Percentiles rank a stretch among this genome's conserved stretches.
Conservation (phyloP, 83 land plant genomes). For the Picea engelmannii region DNA sequence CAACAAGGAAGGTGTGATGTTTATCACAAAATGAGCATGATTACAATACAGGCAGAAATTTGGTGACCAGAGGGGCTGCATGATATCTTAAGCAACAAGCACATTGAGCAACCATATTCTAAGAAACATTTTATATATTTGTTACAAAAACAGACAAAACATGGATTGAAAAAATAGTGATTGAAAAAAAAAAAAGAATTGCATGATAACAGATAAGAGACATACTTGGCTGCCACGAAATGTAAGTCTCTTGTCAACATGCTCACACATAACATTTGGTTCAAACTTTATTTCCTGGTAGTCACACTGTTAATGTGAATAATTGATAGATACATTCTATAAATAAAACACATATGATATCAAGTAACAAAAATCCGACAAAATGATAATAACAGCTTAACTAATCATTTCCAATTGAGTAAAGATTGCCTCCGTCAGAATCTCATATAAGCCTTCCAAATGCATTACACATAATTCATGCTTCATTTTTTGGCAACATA, state of each 20-base stretch:
- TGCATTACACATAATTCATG: background rate
- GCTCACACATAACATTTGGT: slow-evolving; percentile 98
- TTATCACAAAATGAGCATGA: background rate
- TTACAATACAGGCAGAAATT: background rate
- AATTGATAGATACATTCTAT: background rate
- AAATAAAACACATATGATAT: background rate
- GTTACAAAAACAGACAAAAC: background rate
- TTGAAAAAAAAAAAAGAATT: background rate
- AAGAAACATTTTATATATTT: slow-evolving; percentile 4
- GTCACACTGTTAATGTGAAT: background rate
- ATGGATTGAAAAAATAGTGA: background rate
- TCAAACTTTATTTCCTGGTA: slow-evolving; percentile 97
- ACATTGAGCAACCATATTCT: background rate
- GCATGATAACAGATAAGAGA: background rate
- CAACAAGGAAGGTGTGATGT: slow-evolving; percentile 6
- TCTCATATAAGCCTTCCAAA: too few species aligned
- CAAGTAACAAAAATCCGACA: background rate
- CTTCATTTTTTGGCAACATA: background rate
- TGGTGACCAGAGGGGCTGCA: background rate
- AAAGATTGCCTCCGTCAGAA: background rate
- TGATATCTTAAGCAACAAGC: background rate
- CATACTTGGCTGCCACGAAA: slow-evolving; percentile 91
- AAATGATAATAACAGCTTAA: background rate
- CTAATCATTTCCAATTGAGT: background rate
- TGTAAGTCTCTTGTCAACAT: slow-evolving; percentile 71